Evolutionary conservation across 2,329 filamentous ascomycete species (phyloP).

Genomic region (Clonostachys sp.): DNA sequence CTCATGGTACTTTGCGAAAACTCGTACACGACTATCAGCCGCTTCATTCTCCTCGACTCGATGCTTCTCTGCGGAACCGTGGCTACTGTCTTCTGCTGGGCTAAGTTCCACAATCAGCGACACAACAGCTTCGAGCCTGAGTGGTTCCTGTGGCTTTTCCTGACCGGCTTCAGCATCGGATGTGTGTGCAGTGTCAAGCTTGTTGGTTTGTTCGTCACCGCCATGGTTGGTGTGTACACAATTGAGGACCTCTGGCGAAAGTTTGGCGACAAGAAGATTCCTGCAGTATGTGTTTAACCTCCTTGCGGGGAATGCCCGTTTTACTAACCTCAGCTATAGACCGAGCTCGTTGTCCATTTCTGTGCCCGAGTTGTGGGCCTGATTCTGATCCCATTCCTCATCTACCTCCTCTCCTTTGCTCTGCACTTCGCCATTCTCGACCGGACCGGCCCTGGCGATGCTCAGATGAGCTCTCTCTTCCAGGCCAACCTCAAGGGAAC

Average conservation of each 20-base stretch:
- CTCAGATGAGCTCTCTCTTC: constrained; percentile 99
- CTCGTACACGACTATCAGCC: constrained; percentile 97
- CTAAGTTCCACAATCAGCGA: constrained; percentile 88
- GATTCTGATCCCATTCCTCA: constrained; percentile 81
- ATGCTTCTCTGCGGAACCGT: constrained; percentile 99
- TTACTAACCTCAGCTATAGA: constrained; percentile 49
- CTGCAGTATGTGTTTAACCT: constrained; percentile 47
- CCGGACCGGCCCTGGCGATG: constrained; percentile 91
- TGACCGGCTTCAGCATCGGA: constrained; percentile 92
- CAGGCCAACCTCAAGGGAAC: constrained; percentile 94
- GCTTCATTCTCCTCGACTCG: constrained; percentile 96
- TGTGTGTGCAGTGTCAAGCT: constrained; percentile 99
- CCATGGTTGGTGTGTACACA: constrained; percentile 92
- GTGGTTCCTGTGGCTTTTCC: constrained; percentile 92
- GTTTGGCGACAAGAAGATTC: constrained; percentile 92
- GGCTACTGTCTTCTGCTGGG: constrained; percentile 94
- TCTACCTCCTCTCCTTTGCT: constrained; percentile 95
- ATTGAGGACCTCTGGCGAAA: constrained; percentile 97
- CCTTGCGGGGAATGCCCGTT: neutral
- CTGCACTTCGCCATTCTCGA: constrained; percentile 92
- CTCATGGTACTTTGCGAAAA: constrained; percentile 98
- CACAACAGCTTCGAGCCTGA: constrained; percentile 81
- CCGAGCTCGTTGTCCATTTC: constrained; percentile 57
- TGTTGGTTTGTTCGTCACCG: constrained; percentile 93
- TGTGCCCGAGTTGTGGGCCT: constrained; percentile 77